phyloP scores from a whole-genome alignment of 169 alveolate species.

The Plasmodium vivax region DNA sequence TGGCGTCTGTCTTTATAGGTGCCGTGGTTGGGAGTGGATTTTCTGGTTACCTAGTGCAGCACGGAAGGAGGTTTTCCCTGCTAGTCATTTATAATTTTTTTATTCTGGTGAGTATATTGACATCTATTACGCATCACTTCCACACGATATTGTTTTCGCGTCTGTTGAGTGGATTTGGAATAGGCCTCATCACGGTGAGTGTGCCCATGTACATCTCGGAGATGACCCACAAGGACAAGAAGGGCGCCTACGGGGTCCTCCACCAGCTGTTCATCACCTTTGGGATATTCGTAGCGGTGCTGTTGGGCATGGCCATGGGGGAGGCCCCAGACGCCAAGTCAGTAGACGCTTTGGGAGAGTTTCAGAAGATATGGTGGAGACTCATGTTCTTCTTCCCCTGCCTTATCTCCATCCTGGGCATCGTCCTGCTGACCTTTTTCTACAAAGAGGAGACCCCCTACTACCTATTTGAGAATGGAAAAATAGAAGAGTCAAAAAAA shows the following conservation, averaged over 20 bases:
- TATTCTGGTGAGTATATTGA: conserved; percentile 75
- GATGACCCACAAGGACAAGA: conserved; percentile 82
- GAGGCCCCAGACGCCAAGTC: conserved; percentile 52
- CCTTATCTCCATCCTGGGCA: conserved; percentile 73
- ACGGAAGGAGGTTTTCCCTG: conserved; percentile 80
- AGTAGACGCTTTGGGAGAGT: neutral
- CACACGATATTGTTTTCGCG: conserved; percentile 83
- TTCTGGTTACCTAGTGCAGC: conserved; percentile 75
- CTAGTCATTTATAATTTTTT: conserved; percentile 74
- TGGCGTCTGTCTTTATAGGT: conserved; percentile 80
- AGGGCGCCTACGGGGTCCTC: conserved; percentile 85
- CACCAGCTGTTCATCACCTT: conserved; percentile 86
- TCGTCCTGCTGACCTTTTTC: conserved; percentile 57
- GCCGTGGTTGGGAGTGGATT: conserved; percentile 81
- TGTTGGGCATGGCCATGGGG: conserved; percentile 83
- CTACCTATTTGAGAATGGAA: conserved; percentile 78
- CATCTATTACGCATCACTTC: conserved; percentile 79
- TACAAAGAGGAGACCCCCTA: conserved; percentile 81
- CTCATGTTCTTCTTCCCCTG: conserved; percentile 78
- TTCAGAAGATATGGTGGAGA: conserved; percentile 80
- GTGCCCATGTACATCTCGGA: conserved; percentile 88
- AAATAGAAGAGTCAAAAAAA: conserved; percentile 77
- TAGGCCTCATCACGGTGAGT: conserved; percentile 86
- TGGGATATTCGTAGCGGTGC: conserved; percentile 85
- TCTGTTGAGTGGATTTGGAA: conserved; percentile 84